Percentiles rank a stretch among this genome's conserved stretches.
Evolutionary conservation across 495 filamentous ascomycete genomes (phyloP).

Genomic region (Aspergillus kassunensis): DNA sequence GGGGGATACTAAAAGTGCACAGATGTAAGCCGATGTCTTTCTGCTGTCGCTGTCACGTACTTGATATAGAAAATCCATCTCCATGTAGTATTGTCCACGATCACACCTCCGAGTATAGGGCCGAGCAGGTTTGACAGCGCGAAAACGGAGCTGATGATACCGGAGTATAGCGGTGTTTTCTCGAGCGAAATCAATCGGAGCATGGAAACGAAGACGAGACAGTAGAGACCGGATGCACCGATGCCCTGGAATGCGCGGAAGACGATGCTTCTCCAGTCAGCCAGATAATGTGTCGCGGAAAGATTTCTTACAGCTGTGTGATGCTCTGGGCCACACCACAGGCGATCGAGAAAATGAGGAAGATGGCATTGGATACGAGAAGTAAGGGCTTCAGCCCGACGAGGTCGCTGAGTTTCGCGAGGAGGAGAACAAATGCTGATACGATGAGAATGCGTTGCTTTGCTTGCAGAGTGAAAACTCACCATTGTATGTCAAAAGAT

Average conservation of each 20-base stretch:
- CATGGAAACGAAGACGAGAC: not conserved
- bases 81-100: constrained; percentile 5
- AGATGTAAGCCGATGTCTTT: not conserved
- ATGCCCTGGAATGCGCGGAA: constrained; percentile 9
- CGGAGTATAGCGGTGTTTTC: not conserved
- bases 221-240: constrained; percentile 2
- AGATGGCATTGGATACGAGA: not conserved
- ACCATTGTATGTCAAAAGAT: constrained; percentile 7
- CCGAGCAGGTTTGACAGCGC: constrained; percentile 2
- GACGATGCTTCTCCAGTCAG: not conserved
- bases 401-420: constrained; percentile 5
- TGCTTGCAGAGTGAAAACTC: not conserved
- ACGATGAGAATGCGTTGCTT: not conserved
- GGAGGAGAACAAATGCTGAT: not conserved
- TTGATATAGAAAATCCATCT: constrained; percentile 10
- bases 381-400: not conserved
- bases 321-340: constrained; percentile 1
- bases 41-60: not conserved
- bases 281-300: too few species aligned
- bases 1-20: not conserved
- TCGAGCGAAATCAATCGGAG: not conserved
- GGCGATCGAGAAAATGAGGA: not conserved
- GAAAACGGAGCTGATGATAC: constrained; percentile 8
- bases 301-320: not conserved
- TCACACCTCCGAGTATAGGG: constrained; percentile 7